A percentile compares a stretch with the other conserved stretches of the same genome.
Evolutionary conservation across 495 filamentous ascomycete genomes (phyloP).

Genomic region (Amorphotheca resinae): DNA sequence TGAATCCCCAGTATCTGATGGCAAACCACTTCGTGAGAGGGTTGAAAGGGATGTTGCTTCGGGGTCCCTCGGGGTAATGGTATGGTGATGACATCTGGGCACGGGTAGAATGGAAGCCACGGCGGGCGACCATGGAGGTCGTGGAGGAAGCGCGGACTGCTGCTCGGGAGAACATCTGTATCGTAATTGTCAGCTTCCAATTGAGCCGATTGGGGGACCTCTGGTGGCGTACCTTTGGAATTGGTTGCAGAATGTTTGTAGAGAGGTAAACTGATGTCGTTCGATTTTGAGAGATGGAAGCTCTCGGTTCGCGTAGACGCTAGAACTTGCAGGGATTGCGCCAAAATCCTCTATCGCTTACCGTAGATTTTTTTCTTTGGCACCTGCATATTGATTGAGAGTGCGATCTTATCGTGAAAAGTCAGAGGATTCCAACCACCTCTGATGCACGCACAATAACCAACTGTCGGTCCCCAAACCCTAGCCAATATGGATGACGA

Average conservation of each 20-base stretch:
- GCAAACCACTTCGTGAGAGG: constrained; percentile 74
- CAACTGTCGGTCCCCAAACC: not conserved
- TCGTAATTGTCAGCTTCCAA: constrained; percentile 2
- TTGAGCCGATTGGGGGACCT: constrained; percentile 3
- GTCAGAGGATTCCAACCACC: no score
- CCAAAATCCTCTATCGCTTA: not conserved
- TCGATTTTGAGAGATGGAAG: not conserved
- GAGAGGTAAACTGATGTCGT: not conserved
- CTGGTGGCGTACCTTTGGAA: constrained; percentile 20
- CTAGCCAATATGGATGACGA: constrained; percentile 27
- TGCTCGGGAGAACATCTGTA: constrained; percentile 75
- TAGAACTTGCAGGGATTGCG: not conserved
- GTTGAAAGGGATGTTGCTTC: constrained; percentile 93
- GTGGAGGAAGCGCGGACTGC: constrained; percentile 52
- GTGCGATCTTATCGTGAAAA: not conserved
- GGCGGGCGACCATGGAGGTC: constrained; percentile 62
- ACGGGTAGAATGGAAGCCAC: constrained; percentile 86
- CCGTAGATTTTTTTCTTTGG: not conserved
- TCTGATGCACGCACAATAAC: constrained; percentile 7
- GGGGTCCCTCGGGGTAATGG: constrained; percentile 96
- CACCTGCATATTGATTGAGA: not conserved
- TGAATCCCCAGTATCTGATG: constrained; percentile 68
- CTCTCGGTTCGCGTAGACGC: not conserved
- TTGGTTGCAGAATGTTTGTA: constrained; percentile 16
- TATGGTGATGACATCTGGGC: constrained; percentile 78